phyloP scores from a whole-genome alignment of 2,329 filamentous ascomycete species.

The Thermothelomyces thermophilus region DNA sequence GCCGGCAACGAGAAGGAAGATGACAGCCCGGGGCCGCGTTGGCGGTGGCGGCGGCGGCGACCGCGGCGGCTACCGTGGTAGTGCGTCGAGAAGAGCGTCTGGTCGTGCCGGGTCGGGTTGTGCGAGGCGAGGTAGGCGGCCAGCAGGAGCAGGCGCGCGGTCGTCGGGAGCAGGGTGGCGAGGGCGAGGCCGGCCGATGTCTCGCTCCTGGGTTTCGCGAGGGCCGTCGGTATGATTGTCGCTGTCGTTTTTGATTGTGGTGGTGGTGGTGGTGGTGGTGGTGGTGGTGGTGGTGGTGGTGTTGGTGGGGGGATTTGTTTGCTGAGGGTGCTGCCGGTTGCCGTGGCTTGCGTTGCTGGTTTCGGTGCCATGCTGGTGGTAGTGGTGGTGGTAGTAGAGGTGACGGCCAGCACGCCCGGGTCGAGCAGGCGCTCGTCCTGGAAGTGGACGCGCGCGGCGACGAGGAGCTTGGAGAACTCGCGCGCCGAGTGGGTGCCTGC shows the following conservation, averaged over 20 bases:
- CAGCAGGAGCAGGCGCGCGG: conserved; percentile 66
- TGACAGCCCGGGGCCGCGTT: too few species aligned
- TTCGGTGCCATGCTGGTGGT: not conserved
- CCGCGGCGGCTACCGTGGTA: conserved; percentile 47
- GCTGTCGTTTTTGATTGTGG: not conserved
- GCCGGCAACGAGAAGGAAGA: too few species aligned
- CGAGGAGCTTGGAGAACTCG: conserved; percentile 79
- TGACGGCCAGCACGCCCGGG: conserved; percentile 49
- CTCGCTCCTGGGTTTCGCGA: not conserved
- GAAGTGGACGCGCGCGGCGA: conserved; percentile 61
- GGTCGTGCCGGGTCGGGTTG: conserved; percentile 68
- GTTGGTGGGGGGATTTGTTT: not conserved
- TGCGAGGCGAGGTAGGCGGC: conserved; percentile 77
- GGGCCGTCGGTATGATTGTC: not conserved
- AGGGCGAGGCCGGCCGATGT: conserved; percentile 35
- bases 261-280: not conserved
- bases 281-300: not conserved
- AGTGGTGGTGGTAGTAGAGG: not conserved
- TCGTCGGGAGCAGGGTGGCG: conserved; percentile 58
- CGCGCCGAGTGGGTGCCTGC: conserved; percentile 66
- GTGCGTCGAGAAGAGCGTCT: conserved; percentile 68
- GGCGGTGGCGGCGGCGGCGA: conserved; percentile 42
- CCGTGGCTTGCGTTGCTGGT: not conserved
- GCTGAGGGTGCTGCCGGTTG: not conserved
- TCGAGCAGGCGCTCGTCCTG: conserved; percentile 66